Conservation (phyloP, 2,329 filamentous ascomycete genomes). For the Pseudocercospora vitis region DNA sequence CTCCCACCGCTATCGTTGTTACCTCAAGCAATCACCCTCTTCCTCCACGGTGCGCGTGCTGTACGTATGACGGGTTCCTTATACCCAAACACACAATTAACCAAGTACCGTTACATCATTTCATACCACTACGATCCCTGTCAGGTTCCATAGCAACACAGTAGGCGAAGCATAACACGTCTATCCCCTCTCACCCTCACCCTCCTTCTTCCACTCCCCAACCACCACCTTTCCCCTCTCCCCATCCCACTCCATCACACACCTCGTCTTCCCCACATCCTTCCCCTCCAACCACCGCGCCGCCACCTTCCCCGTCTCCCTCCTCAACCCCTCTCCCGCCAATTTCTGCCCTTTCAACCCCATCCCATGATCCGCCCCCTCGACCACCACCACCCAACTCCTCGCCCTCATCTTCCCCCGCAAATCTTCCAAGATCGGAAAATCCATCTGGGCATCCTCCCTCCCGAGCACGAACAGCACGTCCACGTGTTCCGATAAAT, state of each 20-base stretch:
- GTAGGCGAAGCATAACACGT: too few species aligned
- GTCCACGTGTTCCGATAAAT: constrained; percentile 33
- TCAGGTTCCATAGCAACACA: too few species aligned
- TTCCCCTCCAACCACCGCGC: constrained; percentile 20
- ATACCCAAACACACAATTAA: too few species aligned
- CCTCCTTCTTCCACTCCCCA: constrained; percentile 3
- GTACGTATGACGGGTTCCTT: too few species aligned
- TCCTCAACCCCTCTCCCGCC: constrained; percentile 10
- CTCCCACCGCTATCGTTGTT: too few species aligned
- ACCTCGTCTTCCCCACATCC: constrained; percentile 6
- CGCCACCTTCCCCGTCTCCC: constrained; percentile 18
- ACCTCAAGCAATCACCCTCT: too few species aligned
- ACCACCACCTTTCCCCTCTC: constrained; percentile 5
- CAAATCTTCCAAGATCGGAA: constrained; percentile 34
- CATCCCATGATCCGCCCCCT: constrained; percentile 29
- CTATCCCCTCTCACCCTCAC: too few species aligned
- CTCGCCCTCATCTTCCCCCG: constrained; percentile 41
- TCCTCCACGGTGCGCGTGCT: too few species aligned
- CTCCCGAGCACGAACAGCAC: constrained; percentile 45
- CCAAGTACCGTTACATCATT: too few species aligned
- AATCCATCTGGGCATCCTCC: constrained; percentile 38
- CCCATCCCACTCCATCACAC: constrained; percentile 14
- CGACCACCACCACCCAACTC: constrained; percentile 41
- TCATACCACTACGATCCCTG: too few species aligned
- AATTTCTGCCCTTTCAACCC: constrained; percentile 10